Conservation (phyloP, 1,139 yeast species). For the Taphrina communis region DNA sequence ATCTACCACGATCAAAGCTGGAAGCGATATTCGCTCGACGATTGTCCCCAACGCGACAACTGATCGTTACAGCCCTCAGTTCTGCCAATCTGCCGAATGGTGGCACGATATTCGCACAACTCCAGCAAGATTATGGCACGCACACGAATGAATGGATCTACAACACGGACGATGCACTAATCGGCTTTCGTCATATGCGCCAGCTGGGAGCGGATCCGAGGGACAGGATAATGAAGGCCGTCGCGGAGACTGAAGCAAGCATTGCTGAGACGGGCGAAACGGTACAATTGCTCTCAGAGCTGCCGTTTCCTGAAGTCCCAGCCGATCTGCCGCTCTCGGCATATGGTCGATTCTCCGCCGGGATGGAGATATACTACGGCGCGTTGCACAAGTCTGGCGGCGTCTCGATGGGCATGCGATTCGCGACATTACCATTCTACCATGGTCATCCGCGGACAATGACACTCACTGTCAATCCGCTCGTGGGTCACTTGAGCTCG, state of each 20-base stretch:
- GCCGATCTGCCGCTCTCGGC: slow-evolving; percentile 53
- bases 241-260: slow-evolving; percentile 22
- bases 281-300: slow-evolving; percentile 4
- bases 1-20: slow-evolving; percentile 82
- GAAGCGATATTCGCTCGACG: slow-evolving; percentile 87
- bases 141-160: slow-evolving; percentile 77
- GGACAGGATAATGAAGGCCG: slow-evolving; percentile 3
- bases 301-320: slow-evolving; percentile 16
- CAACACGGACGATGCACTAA: slow-evolving; percentile 86
- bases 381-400: slow-evolving; percentile 64
- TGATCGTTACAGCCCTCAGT: slow-evolving; percentile 75
- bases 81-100: slow-evolving; percentile 66
- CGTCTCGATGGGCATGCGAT: slow-evolving; percentile 79
- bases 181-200: slow-evolving; percentile 81
- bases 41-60: slow-evolving; percentile 64
- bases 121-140: slow-evolving; percentile 70
- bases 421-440: slow-evolving; percentile 82
- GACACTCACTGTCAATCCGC: slow-evolving; percentile 86
- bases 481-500: slow-evolving; percentile 86
- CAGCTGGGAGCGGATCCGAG: slow-evolving; percentile 59
- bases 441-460: slow-evolving; percentile 89
- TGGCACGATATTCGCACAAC: slow-evolving; percentile 65
- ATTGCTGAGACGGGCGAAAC: slow-evolving; percentile 17
- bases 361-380: slow-evolving; percentile 91
- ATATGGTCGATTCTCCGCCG: slow-evolving; percentile 63